Base-by-base conservation (phyloP, 441 rosid genomes). In the Populus hybrid region DNA sequence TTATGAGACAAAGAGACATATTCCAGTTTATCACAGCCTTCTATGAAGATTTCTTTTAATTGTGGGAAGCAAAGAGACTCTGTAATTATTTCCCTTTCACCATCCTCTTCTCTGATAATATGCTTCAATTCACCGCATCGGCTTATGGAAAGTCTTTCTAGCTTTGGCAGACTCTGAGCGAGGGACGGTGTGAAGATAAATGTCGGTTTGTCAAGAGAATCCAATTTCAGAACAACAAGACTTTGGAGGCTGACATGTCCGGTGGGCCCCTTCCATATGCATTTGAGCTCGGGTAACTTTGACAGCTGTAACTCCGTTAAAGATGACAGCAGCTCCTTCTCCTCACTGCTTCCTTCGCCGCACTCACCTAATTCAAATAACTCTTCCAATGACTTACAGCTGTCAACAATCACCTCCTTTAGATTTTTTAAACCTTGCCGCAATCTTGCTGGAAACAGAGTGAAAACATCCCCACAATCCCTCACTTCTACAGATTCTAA, bases 191-290 rank as follows among this genome's bases (percentile, higher is more conserved):
- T 28, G 30, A 28, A 28, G 30, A 28, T 28, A 28, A 28, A 28
- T 28, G 30, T 28, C 30, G 3, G 30, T 28, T 28, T n/a, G 2
- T 12, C 26, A 0, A 78, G 74, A 1, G 0, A 0, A 0, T 1
- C 0, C 16, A 78, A 28, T 0, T n/a, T 2, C 10, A 78, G 5
- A 53, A 26, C 1, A 4, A 57, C 38, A 30, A 78, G 74, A 57
- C 64, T 81, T 71, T 57, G 46, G 19, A 81, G 77, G 35, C 70
- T 67, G 36, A 71, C 66, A 79, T 28, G 72, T 14, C 71, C 21
- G 0, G 6, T 46, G 1, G 69, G 77, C 40, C 73, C 81, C 28
- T 79, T 42, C 79, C 74, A 77, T 61, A 84, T 69, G 1, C 65
- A 32, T 21, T 2, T 69, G 34, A 81, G 26, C 14, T 68, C 42